These are phyloP conservation scores for Backusella liffmaniae DNA, from an alignment of 192 early-diverging fungal species.

Conservation along the genomic window DNA sequence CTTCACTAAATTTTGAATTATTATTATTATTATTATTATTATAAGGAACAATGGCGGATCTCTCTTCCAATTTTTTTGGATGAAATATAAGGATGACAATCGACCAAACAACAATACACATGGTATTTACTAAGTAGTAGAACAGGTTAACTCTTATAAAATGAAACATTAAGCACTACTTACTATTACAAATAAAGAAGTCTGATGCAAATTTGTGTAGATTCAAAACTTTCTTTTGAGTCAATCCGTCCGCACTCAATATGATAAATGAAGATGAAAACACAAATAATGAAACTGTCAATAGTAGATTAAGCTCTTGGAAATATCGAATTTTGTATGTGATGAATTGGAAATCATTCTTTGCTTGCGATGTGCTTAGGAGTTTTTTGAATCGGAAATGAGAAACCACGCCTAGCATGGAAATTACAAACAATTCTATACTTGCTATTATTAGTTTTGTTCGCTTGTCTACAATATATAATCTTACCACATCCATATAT, in stretches of 20 bases:
- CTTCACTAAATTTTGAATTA: background rate
- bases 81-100: constrained; percentile 34
- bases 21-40: background rate
- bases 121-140: constrained; percentile 16
- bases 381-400: constrained; percentile 35
- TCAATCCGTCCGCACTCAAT: constrained; percentile 38
- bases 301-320: constrained; percentile 30
- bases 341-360: constrained; percentile 18
- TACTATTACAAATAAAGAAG: constrained; percentile 38
- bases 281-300: constrained; percentile 22
- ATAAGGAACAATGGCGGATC: background rate
- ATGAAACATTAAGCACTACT: constrained; percentile 2
- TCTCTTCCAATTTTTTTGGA: constrained; percentile 11
- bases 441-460: background rate
- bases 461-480: background rate
- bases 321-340: constrained; percentile 29
- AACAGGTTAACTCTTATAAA: background rate
- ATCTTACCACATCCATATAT: constrained; percentile 28
- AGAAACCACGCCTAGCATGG: constrained; percentile 28
- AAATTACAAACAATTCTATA: constrained; percentile 29
- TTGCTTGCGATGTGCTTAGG: constrained; percentile 13
- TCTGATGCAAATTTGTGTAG: constrained; percentile 32
- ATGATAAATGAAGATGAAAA: constrained; percentile 29
- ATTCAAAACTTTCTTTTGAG: constrained; percentile 20
- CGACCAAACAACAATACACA: constrained; percentile 20